Conservation (phyloP, 768 basidiomycete genomes). For the Melanogaster broomeanus region DNA sequence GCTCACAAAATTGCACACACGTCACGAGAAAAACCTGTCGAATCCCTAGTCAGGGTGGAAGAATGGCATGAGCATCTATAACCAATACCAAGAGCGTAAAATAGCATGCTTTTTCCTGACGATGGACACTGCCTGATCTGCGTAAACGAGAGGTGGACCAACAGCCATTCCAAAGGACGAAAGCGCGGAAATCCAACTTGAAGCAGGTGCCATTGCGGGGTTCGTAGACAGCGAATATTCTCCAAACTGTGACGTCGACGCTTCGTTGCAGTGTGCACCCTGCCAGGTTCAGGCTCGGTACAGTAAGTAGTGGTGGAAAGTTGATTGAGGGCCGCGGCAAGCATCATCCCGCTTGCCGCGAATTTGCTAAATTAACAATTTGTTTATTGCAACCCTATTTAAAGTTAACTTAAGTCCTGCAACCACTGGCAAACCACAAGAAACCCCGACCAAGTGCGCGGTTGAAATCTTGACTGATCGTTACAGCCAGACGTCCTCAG, state of each 20-base stretch:
- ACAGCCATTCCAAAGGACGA: constrained; percentile 84
- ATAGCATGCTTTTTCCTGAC: constrained; percentile 64
- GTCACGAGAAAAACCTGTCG: constrained; percentile 84
- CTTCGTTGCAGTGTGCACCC: too few relatives aligned
- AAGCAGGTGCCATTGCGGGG: constrained; percentile 39
- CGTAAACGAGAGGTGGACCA: constrained; percentile 83
- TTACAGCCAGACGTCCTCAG: not conserved
- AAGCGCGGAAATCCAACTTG: constrained; percentile 71
- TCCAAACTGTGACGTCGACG: too few relatives aligned
- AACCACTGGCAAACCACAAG: too few relatives aligned
- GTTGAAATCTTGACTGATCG: not conserved
- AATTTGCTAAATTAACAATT: too few relatives aligned
- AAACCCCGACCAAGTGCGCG: not conserved
- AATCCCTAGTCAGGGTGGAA: constrained; percentile 51
- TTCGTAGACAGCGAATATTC: too few relatives aligned
- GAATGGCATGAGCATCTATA: constrained; percentile 4
- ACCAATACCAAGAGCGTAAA: constrained; percentile 1
- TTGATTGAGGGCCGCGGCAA: too few relatives aligned
- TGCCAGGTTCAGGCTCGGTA: too few relatives aligned
- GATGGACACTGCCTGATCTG: constrained; percentile 82
- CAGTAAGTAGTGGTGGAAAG: too few relatives aligned
- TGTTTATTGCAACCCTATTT: too few relatives aligned
- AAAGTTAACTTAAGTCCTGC: too few relatives aligned
- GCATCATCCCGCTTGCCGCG: too few relatives aligned
- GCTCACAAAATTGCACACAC: constrained; percentile 81